Percentiles rank a stretch among this genome's conserved stretches.
Evolutionary conservation across 441 rosid species (phyloP).

Genomic region (Raphanus hybrid): DNA sequence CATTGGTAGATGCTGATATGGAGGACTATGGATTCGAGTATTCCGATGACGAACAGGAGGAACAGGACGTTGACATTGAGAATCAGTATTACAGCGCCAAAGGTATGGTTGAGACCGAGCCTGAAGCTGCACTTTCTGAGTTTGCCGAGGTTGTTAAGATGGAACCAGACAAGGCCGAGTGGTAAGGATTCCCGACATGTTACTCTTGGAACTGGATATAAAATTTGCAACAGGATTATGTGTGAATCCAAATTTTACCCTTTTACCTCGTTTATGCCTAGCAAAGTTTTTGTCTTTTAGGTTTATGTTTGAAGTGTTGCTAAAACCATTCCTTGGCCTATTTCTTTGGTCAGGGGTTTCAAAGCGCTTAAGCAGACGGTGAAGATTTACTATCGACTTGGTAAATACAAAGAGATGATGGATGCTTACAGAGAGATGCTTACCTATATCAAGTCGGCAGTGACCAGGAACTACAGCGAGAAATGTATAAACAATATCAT

Average conservation of each 20-base stretch:
- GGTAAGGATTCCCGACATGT: constrained; percentile 47
- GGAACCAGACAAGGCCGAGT: constrained; percentile 99
- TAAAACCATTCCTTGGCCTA: neutral
- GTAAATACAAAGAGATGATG: constrained; percentile 92
- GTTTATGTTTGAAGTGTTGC: no score
- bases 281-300: neutral
- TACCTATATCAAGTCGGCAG: constrained; percentile 96
- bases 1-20: constrained; percentile 89
- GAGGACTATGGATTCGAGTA: constrained; percentile 98
- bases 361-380: constrained; percentile 98
- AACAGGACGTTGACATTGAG: constrained; percentile 96
- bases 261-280: neutral
- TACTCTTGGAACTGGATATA: no score
- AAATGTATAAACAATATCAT: constrained; percentile 97
- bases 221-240: no score
- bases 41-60: constrained; percentile 98
- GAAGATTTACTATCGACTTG: constrained; percentile 93
- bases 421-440: constrained; percentile 94
- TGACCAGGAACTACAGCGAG: constrained; percentile 96
- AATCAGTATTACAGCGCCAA: constrained; percentile 95
- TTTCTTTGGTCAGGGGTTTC: constrained; percentile 72
- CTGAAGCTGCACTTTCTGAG: constrained; percentile 93
- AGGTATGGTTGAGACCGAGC: constrained; percentile 94
- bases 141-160: constrained; percentile 90
- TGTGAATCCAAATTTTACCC: no score